These are phyloP conservation scores for Chenopodium quinoa DNA, from an alignment of 148 eudicot genomes.

Conservation along the genomic window DNA sequence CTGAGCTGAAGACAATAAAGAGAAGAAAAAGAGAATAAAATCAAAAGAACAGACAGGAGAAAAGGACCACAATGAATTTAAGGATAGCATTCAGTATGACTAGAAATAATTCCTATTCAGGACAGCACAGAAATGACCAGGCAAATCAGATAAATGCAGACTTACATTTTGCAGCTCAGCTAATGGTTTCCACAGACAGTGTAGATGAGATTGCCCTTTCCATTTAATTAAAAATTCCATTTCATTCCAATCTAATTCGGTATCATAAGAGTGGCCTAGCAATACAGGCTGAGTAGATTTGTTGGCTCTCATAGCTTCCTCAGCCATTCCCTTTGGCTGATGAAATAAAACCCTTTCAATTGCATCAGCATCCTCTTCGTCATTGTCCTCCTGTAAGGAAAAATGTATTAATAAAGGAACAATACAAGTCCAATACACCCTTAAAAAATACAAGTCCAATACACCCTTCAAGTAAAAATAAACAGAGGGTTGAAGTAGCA, in stretches of 20 bases:
- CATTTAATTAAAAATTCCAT: slow-evolving; percentile 92
- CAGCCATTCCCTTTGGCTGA: slow-evolving; percentile 93
- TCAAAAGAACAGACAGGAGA: neutral
- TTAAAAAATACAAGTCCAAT: neutral
- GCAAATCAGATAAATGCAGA: neutral
- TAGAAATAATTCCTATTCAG: neutral
- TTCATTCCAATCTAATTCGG: slow-evolving; percentile 84
- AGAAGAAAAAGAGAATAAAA: slow-evolving; percentile 7
- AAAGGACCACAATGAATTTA: neutral
- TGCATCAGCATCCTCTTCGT: slow-evolving; percentile 84
- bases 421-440: neutral
- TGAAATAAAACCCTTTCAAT: slow-evolving; percentile 97
- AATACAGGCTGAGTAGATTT: slow-evolving; percentile 75
- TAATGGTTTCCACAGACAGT: slow-evolving; percentile 84
- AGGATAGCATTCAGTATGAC: neutral
- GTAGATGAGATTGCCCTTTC: slow-evolving; percentile 98
- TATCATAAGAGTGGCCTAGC: slow-evolving; percentile 71
- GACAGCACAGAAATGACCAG: neutral
- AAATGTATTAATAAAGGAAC: slow-evolving; percentile 1
- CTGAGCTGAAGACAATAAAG: slow-evolving; percentile 60
- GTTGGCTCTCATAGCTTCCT: slow-evolving; percentile 70
- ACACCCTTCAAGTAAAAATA: neutral
- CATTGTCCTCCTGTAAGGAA: slow-evolving; percentile 63
- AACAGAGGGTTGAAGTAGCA: no score
- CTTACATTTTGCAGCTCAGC: slow-evolving; percentile 85